A percentile compares a stretch with the other conserved stretches of the same genome.
Evolutionary conservation across 129 eudicot genomes (phyloP).

Genomic region (Erigeron canadensis): DNA sequence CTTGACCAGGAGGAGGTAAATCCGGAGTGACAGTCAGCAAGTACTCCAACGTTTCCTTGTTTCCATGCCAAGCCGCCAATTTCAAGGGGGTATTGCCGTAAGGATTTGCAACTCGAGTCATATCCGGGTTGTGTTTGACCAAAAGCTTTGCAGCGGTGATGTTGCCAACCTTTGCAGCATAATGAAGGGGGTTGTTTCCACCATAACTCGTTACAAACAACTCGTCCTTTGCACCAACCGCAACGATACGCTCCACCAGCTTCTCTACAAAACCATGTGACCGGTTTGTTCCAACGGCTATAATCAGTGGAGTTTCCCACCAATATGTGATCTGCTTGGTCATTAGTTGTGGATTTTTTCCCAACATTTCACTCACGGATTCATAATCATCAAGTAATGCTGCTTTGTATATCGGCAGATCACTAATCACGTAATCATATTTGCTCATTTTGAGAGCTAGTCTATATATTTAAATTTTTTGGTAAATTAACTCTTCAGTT

Average conservation of each 20-base stretch:
- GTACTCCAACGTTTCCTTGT: neutral
- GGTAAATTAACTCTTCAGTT: too few relatives aligned
- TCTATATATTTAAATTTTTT: too few relatives aligned
- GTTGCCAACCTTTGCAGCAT: neutral
- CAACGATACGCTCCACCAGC: neutral
- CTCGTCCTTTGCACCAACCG: neutral
- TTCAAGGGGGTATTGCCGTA: neutral
- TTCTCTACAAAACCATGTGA: neutral
- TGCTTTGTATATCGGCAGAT: neutral
- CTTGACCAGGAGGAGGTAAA: neutral
- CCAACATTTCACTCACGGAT: neutral
- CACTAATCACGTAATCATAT: neutral
- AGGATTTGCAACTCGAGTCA: neutral
- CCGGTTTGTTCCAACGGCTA: neutral
- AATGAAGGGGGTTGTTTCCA: conserved; percentile 5
- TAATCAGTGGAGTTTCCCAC: neutral
- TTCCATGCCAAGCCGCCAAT: neutral
- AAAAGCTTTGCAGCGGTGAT: neutral
- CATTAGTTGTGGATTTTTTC: neutral
- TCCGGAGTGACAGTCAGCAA: neutral
- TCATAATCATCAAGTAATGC: neutral
- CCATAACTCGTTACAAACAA: neutral
- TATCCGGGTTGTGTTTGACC: neutral
- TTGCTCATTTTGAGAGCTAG: neutral
- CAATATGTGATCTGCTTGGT: neutral